Evolutionary conservation across 805 yeast species (phyloP), one percentile per base, ranked within the genome.

Genomic region (Lachancea fermentati): DNA sequence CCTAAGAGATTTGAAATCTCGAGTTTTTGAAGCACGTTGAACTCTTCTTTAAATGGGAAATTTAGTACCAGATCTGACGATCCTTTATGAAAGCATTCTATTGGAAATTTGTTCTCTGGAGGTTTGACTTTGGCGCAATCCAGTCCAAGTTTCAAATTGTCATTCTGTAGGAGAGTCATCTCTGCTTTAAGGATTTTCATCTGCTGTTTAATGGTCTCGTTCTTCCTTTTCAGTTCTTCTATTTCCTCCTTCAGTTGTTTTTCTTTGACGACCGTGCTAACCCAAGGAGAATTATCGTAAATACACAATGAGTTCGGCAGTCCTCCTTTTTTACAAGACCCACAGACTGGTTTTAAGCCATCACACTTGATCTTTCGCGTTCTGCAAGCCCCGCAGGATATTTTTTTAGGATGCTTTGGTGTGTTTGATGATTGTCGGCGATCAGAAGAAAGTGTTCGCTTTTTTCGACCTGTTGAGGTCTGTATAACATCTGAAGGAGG

Each of bases 351-450:
- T 41, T 62, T 65, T 6, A 47, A 50, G 48, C 73, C 73, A 52
- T 72, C 76, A 53, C 78, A 73, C 41, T 71, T 72, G 52, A 72
- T 72, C 59, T 71, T 73, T 47, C 67, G 58, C 43, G 53, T 57
- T 37, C 71, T 58, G 47, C 77, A 72, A 37, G 55, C 57, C 5
- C 54, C 33, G 41, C 75, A 71, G 0, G 74, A 31, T 31, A 31
- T 31, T n/a, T 16, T 13, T 31, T 31, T 31, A 8, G 17, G 34
- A 7, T 31, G 34, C 15, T 31, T 31, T 17, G 12, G 19, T 17
- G 14, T 7, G 8, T 30, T 30, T 9, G 13, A 9, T 8, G 28
- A 12, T 24, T 7, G 7, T 7, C 11, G 28, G 28, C 7, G 12
- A 24, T 24, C 28, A 24, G 12, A 8, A 24, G 28, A 24, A 24